Evolutionary conservation across 805 yeast species (phyloP).

Genomic region (Kockiozyma suomiensis): DNA sequence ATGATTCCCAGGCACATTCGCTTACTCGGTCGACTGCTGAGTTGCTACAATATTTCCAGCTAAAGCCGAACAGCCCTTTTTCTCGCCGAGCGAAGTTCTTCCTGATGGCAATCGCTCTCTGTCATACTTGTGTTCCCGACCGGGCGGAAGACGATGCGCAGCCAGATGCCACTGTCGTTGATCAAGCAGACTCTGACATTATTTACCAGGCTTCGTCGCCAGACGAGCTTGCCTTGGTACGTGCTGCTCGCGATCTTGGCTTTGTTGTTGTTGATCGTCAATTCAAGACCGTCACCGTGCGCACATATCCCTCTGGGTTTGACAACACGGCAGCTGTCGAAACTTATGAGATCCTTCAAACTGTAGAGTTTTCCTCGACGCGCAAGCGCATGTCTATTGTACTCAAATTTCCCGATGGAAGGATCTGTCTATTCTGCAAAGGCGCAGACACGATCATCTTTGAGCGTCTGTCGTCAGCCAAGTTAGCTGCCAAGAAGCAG

Average conservation of each 20-base stretch:
- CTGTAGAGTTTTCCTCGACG: constrained; percentile 80
- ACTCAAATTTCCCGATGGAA: constrained; percentile 72
- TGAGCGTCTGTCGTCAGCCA: constrained; percentile 64
- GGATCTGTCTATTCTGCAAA: constrained; percentile 79
- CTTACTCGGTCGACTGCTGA: constrained; percentile 56
- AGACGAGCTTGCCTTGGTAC: constrained; percentile 89
- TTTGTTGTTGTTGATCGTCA: constrained; percentile 75
- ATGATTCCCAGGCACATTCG: not conserved
- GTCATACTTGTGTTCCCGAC: constrained; percentile 88
- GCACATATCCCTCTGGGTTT: constrained; percentile 83
- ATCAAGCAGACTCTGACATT: constrained; percentile 42
- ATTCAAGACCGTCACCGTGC: constrained; percentile 60
- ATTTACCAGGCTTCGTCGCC: constrained; percentile 95
- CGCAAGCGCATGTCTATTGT: constrained; percentile 95
- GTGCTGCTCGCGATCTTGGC: constrained; percentile 95
- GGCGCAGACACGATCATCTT: constrained; percentile 94
- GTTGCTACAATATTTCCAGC: constrained; percentile 68
- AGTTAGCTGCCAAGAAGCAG: constrained; percentile 64
- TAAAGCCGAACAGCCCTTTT: constrained; percentile 68
- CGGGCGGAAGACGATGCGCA: constrained; percentile 21
- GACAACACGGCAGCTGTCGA: constrained; percentile 65
- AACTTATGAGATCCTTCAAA: constrained; percentile 71
- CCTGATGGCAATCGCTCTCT: constrained; percentile 76
- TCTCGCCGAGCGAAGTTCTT: constrained; percentile 77
- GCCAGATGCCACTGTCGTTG: constrained; percentile 28